These are phyloP conservation scores for Thecamonas trahens DNA, from an alignment of 78 protist species.

Conservation along the genomic window DNA sequence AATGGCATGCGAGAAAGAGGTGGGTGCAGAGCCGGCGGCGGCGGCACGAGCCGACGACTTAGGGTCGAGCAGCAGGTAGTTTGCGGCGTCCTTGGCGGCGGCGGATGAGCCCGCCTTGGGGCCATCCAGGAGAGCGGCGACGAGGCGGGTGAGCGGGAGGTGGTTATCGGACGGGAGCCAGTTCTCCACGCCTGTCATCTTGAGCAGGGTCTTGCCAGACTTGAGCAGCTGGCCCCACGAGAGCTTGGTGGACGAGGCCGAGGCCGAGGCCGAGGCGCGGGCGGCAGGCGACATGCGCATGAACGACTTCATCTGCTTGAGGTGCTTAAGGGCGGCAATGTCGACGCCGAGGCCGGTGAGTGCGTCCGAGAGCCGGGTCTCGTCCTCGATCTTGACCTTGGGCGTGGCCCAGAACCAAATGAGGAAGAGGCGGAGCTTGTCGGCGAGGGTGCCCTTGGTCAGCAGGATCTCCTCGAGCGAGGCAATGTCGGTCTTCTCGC, in stretches of 20 bases:
- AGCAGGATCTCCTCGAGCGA: conserved; percentile 26
- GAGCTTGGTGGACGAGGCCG: background rate
- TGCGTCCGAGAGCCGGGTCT: conserved; percentile 21
- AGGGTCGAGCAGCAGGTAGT: conserved; percentile 63
- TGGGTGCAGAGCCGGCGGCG: conserved; percentile 17
- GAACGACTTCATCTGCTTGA: background rate
- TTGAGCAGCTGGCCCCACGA: background rate
- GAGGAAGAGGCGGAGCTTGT: conserved; percentile 64
- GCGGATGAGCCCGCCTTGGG: background rate
- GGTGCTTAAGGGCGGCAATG: background rate
- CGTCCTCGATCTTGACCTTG: conserved; percentile 11
- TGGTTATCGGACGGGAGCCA: background rate
- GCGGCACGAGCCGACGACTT: conserved; percentile 19
- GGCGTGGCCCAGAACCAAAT: conserved; percentile 40
- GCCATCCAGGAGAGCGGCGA: background rate
- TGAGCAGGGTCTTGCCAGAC: background rate
- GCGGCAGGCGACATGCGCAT: background rate
- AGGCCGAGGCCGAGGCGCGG: background rate
- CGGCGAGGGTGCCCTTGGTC: conserved; percentile 45
- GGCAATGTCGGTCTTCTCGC: conserved; percentile 26
- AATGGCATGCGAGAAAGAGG: conserved; percentile 69
- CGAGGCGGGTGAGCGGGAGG: background rate
- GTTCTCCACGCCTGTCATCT: no score
- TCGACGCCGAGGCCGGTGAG: conserved; percentile 32
- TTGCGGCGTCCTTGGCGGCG: conserved; percentile 20